phyloP scores from a whole-genome alignment of 495 filamentous ascomycete species.

The Glutinoglossum americanum region DNA sequence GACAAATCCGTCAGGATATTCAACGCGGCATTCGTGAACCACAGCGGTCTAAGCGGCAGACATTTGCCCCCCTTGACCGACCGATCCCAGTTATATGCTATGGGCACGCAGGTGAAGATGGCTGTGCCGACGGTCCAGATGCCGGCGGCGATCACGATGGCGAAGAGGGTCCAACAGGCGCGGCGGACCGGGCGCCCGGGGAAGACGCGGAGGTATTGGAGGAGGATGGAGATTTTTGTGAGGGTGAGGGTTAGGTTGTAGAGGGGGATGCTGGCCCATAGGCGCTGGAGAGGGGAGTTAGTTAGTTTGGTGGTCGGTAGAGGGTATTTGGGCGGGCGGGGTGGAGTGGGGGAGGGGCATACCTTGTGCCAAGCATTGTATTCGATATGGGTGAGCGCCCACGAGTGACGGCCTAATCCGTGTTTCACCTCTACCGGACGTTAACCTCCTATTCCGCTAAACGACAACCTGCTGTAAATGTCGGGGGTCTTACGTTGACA shows the following conservation, averaged over 20 bases:
- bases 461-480: background rate
- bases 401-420: background rate
- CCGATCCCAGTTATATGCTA: constrained; percentile 30
- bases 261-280: background rate
- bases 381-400: background rate
- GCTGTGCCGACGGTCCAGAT: constrained; percentile 18
- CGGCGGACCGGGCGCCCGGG: constrained; percentile 16
- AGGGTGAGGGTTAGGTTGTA: constrained; percentile 2
- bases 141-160: constrained; percentile 17
- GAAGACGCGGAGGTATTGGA: constrained; percentile 29
- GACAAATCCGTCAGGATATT: constrained; percentile 33
- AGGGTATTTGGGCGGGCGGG: background rate
- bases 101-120: constrained; percentile 31
- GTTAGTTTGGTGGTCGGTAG: background rate
- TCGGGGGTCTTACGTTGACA: background rate
- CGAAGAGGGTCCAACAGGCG: constrained; percentile 17
- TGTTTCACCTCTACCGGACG: background rate
- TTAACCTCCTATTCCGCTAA: background rate
- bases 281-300: background rate
- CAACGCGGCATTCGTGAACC: constrained; percentile 32
- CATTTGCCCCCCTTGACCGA: constrained; percentile 25
- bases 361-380: background rate
- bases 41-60: constrained; percentile 21
- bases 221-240: constrained; percentile 26
- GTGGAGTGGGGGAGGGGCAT: too few species aligned